Evolutionary conservation across 2,329 filamentous ascomycete genomes (phyloP), one percentile per base, ranked within the genome.

Genomic region (Anthostomella pinea): DNA sequence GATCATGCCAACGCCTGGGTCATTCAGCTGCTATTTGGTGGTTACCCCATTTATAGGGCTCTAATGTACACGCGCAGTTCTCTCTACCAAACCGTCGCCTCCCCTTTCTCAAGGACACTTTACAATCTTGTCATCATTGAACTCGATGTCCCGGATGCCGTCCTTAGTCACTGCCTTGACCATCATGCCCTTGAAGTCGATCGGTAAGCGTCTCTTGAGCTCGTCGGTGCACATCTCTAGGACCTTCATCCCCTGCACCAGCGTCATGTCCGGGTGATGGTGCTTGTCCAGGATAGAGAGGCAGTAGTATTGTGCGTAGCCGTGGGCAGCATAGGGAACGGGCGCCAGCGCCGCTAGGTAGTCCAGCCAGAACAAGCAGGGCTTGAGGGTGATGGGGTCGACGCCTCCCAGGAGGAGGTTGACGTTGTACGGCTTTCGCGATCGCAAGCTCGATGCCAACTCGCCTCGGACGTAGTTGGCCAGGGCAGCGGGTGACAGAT

Each of bases 231-330:
- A 98, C 83, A 96, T 85, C 56, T 80, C 83, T 57, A 98, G 72
- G 46, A 98, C 81, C 74, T 95, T 93, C 69, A 95, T 79, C 39
- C 93, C 93, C 65, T 95, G 79, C 46, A 85, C 89, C 36, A 93
- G 81, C 44, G 77, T 79, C 65, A 98, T 97, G 59, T 96, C 85
- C 30, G 93, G 91, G 59, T 96, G 87, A 65, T 98, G 93, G 65
- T 98, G 93, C 74, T 98, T 98, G 72, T 98, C 93, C 33, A 98
- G 81, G 53, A 95, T 94, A 6, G 88, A 94, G 44, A 98, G 77
- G 66, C 93, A 98, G 76, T 98, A 98, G 76, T 97, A 97, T 83
- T 98, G 93, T 53, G 93, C 93, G 68, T 98, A 98, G 53, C 93
- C 93, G 57, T 98, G 94, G 43, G 93, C 93, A 31, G 93, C 94